A percentile compares a stretch with the other conserved stretches of the same genome.
phyloP scores from a whole-genome alignment of 2,329 filamentous ascomycete species.

The Fusarium cyanostomum region DNA sequence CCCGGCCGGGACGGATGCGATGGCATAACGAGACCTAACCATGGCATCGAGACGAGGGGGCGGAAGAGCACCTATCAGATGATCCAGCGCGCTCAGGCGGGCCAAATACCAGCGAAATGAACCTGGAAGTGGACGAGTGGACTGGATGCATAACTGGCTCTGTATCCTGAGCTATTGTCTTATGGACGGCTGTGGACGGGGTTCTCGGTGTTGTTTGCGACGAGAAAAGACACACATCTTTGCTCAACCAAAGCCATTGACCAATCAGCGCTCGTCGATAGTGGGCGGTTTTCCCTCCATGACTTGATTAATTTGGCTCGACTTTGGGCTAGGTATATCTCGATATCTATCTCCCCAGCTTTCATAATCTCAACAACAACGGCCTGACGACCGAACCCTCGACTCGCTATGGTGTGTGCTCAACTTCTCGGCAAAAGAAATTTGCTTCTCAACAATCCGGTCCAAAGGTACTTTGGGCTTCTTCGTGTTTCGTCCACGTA shows the following conservation, averaged over 20 bases:
- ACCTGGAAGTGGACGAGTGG: background rate
- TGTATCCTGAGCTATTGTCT: background rate
- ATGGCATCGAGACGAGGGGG: conserved; percentile 9
- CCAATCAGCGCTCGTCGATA: conserved; percentile 48
- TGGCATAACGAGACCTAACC: conserved; percentile 29
- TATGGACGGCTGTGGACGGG: background rate
- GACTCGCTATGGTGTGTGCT: conserved; percentile 1
- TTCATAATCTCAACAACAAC: conserved; percentile 32
- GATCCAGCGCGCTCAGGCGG: conserved; percentile 3
- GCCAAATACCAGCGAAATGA: conserved; percentile 10
- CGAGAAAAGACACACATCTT: conserved; percentile 38
- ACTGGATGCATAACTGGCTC: conserved; percentile 1
- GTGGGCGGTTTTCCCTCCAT: conserved; percentile 29
- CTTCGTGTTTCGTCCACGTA: conserved; percentile 40
- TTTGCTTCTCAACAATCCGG: conserved; percentile 40
- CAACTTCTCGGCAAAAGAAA: conserved; percentile 27
- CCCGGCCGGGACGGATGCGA: conserved; percentile 28
- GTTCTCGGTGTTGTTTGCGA: conserved; percentile 40
- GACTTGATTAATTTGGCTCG: conserved; percentile 38
- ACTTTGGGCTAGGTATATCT: conserved; percentile 26
- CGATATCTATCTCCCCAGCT: conserved; percentile 28
- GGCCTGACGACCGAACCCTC: conserved; percentile 2
- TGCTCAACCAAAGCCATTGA: conserved; percentile 42
- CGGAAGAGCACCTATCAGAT: conserved; percentile 19
- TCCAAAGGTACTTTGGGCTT: conserved; percentile 38